Base-by-base conservation (phyloP, 495 filamentous ascomycete species). In the Talaromyces liani region DNA sequence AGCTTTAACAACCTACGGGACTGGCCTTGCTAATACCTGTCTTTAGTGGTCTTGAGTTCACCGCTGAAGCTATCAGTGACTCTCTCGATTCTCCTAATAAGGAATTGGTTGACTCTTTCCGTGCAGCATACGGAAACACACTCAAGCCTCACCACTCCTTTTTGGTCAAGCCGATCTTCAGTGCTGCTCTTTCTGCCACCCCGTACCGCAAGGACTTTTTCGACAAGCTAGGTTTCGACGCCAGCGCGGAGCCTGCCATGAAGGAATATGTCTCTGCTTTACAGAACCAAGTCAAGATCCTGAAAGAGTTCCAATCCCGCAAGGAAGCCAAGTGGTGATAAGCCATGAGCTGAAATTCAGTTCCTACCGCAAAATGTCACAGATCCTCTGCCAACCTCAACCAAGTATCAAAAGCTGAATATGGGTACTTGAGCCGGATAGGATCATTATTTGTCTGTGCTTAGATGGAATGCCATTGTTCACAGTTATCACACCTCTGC, bases 191-290 rank as follows among this genome's bases (percentile, higher is more conserved):
- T 91, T 82, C 83, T 65, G 92, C 91, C 8, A 92, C 89, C 67
- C 94, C 95, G 2, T 96, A 96, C 81, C 86, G 92, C 49, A 90
- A 89, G 65, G 88, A 90, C 69, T 98, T 98, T 71, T 97, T 96
- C 71, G 71, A 68, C 57, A 97, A 97, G 83, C 77, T 98, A 25
- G 93, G 90, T 14, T 77, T 77, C 6, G 84, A 93, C 68, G 58
- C 70, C 56, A 61, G 31, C 8, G 82, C 95, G 58, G 60, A 79
- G 16, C 71, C 70, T 24, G 81, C 87, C 67, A 67, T 97, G 69
- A 73, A 76, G 66, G 74, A 79, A 66, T 96, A 93, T 82, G 81
- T 97, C 57, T 79, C 68, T 12, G 87, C 88, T 54, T 75, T 98
- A 64, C 86, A 94, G 80, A 82, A 86, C 75, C 80, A 89, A 62